phyloP scores from a whole-genome alignment of 345 rosid genomes.

The Populus pruinosa region DNA sequence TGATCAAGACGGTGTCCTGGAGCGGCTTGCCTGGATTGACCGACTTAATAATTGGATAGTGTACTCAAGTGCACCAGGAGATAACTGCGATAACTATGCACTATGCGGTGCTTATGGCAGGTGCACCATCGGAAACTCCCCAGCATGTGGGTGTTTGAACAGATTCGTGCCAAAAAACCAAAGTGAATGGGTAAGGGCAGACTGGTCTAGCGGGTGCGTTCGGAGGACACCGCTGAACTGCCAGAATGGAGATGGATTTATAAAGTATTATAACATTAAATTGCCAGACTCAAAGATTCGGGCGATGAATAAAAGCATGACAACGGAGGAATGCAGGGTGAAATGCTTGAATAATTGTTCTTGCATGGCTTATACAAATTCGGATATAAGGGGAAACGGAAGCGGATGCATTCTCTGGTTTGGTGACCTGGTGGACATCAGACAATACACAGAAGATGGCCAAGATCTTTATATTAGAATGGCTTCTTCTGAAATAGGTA shows the following conservation, averaged over 20 bases:
- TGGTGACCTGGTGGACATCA: slow-evolving; percentile 13
- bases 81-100: slow-evolving; percentile 13
- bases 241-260: neutral
- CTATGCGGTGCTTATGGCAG: slow-evolving; percentile 17
- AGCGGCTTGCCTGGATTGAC: slow-evolving; percentile 9
- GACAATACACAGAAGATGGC: neutral
- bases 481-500: slow-evolving; percentile 26
- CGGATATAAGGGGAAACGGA: slow-evolving; percentile 12
- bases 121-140: neutral
- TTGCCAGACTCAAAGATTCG: slow-evolving; percentile 14
- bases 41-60: neutral
- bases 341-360: slow-evolving; percentile 19
- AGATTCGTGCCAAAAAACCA: slow-evolving; percentile 9
- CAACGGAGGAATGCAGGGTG: slow-evolving; percentile 8
- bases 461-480: slow-evolving; percentile 18
- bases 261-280: neutral
- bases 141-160: slow-evolving; percentile 16
- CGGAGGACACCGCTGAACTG: slow-evolving; percentile 10
- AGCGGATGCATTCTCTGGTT: slow-evolving; percentile 28
- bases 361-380: slow-evolving; percentile 24
- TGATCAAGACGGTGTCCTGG: neutral
- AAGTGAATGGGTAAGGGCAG: neutral
- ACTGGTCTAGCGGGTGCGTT: slow-evolving; percentile 20
- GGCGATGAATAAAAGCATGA: neutral
- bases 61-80: neutral